Conservation (phyloP, 2,329 filamentous ascomycete genomes). For the Juglanconis oblonga region DNA sequence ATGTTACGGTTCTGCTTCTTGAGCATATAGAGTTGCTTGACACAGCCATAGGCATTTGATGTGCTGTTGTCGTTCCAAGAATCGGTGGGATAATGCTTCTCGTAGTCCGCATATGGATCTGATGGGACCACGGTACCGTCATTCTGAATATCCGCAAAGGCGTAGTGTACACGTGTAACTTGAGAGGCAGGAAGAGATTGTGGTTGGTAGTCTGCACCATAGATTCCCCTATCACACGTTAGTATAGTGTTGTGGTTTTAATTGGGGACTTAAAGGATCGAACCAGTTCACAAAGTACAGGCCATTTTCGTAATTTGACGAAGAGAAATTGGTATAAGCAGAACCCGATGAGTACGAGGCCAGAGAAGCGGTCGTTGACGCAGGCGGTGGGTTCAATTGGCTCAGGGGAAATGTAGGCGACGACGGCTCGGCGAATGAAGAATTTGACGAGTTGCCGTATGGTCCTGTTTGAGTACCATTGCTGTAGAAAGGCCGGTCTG, state of each 20-base stretch:
- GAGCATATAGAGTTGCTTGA: constrained; percentile 73
- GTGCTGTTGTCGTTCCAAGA: constrained; percentile 55
- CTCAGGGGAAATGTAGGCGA: background rate
- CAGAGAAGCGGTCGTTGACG: background rate
- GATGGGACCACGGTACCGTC: constrained; percentile 53
- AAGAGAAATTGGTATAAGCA: background rate
- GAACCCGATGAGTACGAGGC: background rate
- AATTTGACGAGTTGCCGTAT: constrained; percentile 1
- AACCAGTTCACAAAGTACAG: constrained; percentile 57
- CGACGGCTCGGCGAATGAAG: background rate
- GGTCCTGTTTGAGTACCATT: background rate
- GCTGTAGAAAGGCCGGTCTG: background rate
- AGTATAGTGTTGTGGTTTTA: background rate
- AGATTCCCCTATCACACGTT: constrained; percentile 33
- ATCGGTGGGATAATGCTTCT: constrained; percentile 69
- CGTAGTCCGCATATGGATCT: constrained; percentile 59
- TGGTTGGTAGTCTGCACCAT: constrained; percentile 54
- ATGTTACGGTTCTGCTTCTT: constrained; percentile 75
- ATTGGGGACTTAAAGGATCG: constrained; percentile 13
- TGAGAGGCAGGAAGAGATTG: constrained; percentile 65
- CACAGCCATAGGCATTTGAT: constrained; percentile 68
- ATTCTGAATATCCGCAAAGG: constrained; percentile 44
- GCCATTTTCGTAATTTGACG: constrained; percentile 34
- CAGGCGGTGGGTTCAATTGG: background rate
- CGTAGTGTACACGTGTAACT: constrained; percentile 71